phyloP scores from a whole-genome alignment of 2,329 filamentous ascomycete species.

The Xylariaceae sp. region DNA sequence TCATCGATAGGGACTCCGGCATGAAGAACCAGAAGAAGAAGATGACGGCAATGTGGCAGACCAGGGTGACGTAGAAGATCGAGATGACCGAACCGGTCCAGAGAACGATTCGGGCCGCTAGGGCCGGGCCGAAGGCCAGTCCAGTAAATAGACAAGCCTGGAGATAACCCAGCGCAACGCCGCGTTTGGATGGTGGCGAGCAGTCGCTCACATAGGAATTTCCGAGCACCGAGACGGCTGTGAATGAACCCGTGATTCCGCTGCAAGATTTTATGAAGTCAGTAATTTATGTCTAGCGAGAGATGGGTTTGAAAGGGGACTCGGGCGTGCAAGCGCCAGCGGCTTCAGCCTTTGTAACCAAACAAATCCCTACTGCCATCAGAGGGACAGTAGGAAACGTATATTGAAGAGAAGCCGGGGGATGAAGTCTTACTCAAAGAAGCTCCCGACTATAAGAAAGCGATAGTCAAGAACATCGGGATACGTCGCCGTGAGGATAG shows the following conservation, averaged over 20 bases:
- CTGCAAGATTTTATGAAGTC: slow-evolving; percentile 2
- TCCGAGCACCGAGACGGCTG: slow-evolving; percentile 66
- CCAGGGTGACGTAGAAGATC: slow-evolving; percentile 79
- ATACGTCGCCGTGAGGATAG: slow-evolving; percentile 70
- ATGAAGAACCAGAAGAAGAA: slow-evolving; percentile 63
- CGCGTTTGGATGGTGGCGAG: slow-evolving; percentile 70
- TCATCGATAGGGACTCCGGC: slow-evolving; percentile 77
- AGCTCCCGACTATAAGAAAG: slow-evolving; percentile 69
- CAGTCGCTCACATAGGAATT: slow-evolving; percentile 90
- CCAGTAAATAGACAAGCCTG: slow-evolving; percentile 85
- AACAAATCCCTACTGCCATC: not conserved
- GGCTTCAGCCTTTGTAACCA: not conserved
- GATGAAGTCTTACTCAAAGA: slow-evolving; percentile 51
- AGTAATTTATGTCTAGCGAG: not conserved
- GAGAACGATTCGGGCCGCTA: slow-evolving; percentile 75
- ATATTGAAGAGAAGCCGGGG: not conserved
- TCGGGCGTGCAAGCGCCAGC: not conserved
- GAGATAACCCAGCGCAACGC: slow-evolving; percentile 81
- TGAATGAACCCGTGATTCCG: slow-evolving; percentile 83
- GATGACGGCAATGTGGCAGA: slow-evolving; percentile 68
- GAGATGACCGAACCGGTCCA: slow-evolving; percentile 67
- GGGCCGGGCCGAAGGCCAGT: slow-evolving; percentile 77
- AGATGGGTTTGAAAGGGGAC: not conserved
- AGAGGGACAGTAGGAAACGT: not conserved
- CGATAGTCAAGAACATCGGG: slow-evolving; percentile 69